Conservation (phyloP, 2,329 filamentous ascomycete genomes). For the Aureobasidium sp. region DNA sequence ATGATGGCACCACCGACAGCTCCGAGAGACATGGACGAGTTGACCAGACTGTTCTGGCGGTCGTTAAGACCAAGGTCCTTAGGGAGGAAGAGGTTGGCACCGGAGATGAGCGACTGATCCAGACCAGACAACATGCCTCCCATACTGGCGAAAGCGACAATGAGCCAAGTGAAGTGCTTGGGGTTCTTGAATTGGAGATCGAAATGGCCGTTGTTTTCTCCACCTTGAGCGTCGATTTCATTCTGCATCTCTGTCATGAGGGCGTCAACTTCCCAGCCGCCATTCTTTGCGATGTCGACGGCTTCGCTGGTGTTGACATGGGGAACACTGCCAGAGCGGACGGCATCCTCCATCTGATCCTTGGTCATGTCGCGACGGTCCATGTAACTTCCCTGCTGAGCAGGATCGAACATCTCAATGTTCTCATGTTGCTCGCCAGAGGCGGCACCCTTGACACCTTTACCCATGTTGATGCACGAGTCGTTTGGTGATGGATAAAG, state of each 20-base stretch:
- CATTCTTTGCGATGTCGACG: constrained; percentile 26
- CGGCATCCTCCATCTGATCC: constrained; percentile 24
- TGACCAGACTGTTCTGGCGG: constrained; percentile 58
- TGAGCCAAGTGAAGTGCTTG: constrained; percentile 58
- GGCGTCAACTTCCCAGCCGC: constrained; percentile 40
- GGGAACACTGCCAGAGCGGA: constrained; percentile 26
- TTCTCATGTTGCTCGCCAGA: constrained; percentile 7
- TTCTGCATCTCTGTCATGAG: constrained; percentile 37
- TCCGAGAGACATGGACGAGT: constrained; percentile 64
- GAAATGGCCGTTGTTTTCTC: constrained; percentile 39
- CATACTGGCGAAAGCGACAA: constrained; percentile 68
- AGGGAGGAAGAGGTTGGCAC: constrained; percentile 62
- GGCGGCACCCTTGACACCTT: constrained; percentile 2
- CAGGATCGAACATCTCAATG: constrained; percentile 5
- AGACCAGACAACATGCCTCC: constrained; percentile 65
- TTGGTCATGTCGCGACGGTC: constrained; percentile 16
- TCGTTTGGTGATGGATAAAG: not conserved
- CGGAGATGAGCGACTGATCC: constrained; percentile 66
- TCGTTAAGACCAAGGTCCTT: constrained; percentile 47
- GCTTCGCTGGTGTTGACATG: constrained; percentile 26
- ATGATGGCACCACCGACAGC: constrained; percentile 64
- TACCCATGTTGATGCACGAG: constrained; percentile 14
- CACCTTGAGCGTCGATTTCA: constrained; percentile 28
- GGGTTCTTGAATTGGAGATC: constrained; percentile 56
- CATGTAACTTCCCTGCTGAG: not conserved